Percentiles rank a stretch among this genome's conserved stretches.
Conservation (phyloP, 495 filamentous ascomycete species). For the Peziza echinospora region DNA sequence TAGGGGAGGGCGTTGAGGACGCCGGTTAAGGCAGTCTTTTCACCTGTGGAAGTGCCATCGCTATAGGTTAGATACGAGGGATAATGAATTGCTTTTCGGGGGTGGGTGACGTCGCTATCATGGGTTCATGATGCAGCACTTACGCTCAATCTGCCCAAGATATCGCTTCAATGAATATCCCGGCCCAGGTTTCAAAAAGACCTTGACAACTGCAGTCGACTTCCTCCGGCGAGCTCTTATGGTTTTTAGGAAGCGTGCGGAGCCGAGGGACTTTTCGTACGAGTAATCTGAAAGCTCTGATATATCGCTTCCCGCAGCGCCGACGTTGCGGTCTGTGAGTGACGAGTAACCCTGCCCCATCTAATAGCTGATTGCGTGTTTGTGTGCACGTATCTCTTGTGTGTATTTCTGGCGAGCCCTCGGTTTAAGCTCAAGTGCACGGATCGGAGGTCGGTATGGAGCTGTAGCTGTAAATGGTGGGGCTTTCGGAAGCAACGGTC, state of each 20-base stretch:
- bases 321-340: slow-evolving; percentile 42
- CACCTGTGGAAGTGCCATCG: slow-evolving; percentile 31
- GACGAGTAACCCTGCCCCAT: slow-evolving; percentile 98
- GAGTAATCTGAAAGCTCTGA: slow-evolving; percentile 71
- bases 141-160: slow-evolving; percentile 14
- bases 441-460: no score
- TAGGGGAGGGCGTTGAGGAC: slow-evolving; percentile 84
- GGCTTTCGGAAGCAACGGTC: no score
- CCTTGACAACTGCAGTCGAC: slow-evolving; percentile 79
- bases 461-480: no score
- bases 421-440: no score
- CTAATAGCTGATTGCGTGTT: no score
- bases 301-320: slow-evolving; percentile 79
- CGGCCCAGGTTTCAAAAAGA: slow-evolving; percentile 73
- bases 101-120: not conserved
- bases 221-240: slow-evolving; percentile 74
- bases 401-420: no score
- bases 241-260: slow-evolving; percentile 91
- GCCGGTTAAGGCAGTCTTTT: slow-evolving; percentile 55
- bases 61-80: slow-evolving; percentile 1
- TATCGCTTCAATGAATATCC: slow-evolving; percentile 16
- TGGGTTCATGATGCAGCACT: not conserved
- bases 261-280: slow-evolving; percentile 84
- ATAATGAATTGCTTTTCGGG: no score
- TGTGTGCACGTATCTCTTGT: no score